Base-by-base conservation (phyloP, 108 stramenopile genomes). In the Skeletonema tropicum region DNA sequence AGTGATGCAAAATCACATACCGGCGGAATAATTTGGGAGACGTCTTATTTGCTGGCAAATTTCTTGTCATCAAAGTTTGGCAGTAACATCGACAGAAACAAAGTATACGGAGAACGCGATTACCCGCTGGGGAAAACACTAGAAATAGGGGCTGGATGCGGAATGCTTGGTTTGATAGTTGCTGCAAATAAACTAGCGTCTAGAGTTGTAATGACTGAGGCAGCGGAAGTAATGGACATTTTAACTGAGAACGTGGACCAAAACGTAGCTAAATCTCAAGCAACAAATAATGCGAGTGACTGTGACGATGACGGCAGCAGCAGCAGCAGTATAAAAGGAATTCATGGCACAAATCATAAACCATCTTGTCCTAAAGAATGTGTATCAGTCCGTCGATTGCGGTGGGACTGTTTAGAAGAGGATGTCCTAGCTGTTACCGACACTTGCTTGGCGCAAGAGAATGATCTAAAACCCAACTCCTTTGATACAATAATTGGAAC, bases 1-100 rank as follows among this genome's bases (percentile, higher is more conserved):
- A 69, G 68, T 61, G 46, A 71, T 48, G 77, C 66, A 32, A 75
- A 64, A 66, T 58, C 83, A 31, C 91, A 92, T 55, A 92, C 91
- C 21, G 91, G 91, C 41, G 91, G 91, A 13, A 89, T 92, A 38
- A 88, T 92, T 13, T 92, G 91, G 91, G 91, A 92, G 73, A 90
- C 91, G 5, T 76, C 84, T 17, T 88, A 83, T 75, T 30, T 92
- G 41, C 48, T 90, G 19, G 82, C 77, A 2, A 32, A 64, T 10
- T 64, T 73, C 29, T 71, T 83, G 11, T 59, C 66, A 21, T 41
- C 39, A 10, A 74, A 68, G 33, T 83, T 74, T 45, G 74, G 64
- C 38, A 12, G 38, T 38, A 11, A 35, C 33, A 35, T 0, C 0
- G 38, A 12, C 29, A 42, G 38, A 15, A 31, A 60, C 19, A 41